A percentile compares a stretch with the other conserved stretches of the same genome.
These are phyloP conservation scores for Pseudoscleropodium purum DNA, from an alignment of 225 moss, liverwort and hornwort genomes.

Conservation along the genomic window DNA sequence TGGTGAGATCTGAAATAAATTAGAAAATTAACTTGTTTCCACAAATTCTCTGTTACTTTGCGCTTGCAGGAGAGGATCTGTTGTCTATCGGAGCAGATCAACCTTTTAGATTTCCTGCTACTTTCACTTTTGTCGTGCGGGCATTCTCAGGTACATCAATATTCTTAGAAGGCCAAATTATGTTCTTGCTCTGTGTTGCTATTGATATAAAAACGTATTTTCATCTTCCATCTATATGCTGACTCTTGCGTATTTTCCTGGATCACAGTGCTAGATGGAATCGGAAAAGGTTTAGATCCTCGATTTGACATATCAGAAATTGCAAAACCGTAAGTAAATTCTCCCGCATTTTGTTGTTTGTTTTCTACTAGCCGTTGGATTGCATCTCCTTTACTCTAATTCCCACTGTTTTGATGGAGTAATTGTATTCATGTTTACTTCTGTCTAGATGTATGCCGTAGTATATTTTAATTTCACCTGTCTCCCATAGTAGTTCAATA, in stretches of 20 bases:
- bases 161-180: neutral
- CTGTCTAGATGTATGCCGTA: neutral
- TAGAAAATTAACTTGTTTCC: neutral
- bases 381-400: neutral
- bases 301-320: conserved; percentile 96
- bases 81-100: conserved; percentile 87
- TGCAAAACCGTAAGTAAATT: conserved; percentile 72
- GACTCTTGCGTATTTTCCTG: neutral
- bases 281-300: conserved; percentile 96
- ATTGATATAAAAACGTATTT: neutral
- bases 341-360: neutral
- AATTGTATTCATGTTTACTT: neutral
- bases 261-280: conserved; percentile 86
- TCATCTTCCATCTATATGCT: neutral
- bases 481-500: neutral
- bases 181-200: neutral
- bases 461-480: neutral
- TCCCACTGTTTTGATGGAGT: neutral
- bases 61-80: conserved; percentile 82
- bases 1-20: neutral
- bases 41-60: neutral
- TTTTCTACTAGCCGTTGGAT: neutral
- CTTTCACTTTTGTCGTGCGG: conserved; percentile 96
- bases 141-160: conserved; percentile 75
- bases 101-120: conserved; percentile 97